Evolutionary conservation across 805 yeast species (phyloP), one percentile per base, ranked within the genome.

Genomic region (Candida verbasci): DNA sequence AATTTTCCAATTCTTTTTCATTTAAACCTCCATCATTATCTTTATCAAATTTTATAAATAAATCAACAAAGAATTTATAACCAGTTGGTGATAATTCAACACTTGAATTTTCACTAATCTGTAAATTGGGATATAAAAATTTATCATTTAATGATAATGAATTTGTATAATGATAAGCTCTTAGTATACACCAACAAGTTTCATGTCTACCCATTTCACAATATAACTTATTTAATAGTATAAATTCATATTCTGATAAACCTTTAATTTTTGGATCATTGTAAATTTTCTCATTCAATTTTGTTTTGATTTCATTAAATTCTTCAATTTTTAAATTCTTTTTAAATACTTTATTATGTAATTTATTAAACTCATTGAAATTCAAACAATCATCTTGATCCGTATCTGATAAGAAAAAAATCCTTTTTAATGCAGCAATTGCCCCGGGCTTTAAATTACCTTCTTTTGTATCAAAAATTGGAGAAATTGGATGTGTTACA

Each of bases 1-100:
- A 60, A 3, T 75, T 68, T 3, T 58, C 55, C 26, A 93, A 61
- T 50, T 93, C 99, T 4, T 54, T 56, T 20, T 84, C 84, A 50
- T 80, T 84, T 37, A 93, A 66, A 0, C 97, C 97, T 23, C 99
- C 99, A 55, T 93, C 99, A 50, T 93, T 93, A 55, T 93, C 98
- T 50, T 81, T 82, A 53, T 93, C 99, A 52, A 86, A 93, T 35
- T 85, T 69, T 8, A 91, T 58, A 51, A 93, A 93, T 29, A 93
- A 59, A 50, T 93, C 97, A 6, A 93, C 97, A 38, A 93, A 67
- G 54, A 93, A 93, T 44, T 93, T 66, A 57, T 91, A 91, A 0
- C 98, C 99, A 9, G 76, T 74, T 1, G 97, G 97, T 40, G 95
- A 82, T 33, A 93, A 65, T 52, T 93, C 99, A 2, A 91, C 96